A percentile compares a stretch with the other conserved stretches of the same genome.
These are phyloP conservation scores for Beauveria varroae DNA, from an alignment of 2,329 filamentous ascomycete species.

Conservation along the genomic window DNA sequence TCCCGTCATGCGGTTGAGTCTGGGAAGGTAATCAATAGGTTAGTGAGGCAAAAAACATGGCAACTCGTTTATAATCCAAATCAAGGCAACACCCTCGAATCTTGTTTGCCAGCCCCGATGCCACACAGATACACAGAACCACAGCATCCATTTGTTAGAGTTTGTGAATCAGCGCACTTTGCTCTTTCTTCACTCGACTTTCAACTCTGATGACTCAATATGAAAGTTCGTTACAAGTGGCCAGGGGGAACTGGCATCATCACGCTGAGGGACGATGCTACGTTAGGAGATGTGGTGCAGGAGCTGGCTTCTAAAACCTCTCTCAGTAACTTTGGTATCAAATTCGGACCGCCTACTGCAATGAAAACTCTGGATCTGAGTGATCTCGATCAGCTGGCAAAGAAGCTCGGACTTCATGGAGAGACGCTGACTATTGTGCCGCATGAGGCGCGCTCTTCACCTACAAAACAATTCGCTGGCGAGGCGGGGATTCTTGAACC, in stretches of 20 bases:
- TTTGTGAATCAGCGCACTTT: too few relatives aligned
- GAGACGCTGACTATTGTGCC: conserved; percentile 46
- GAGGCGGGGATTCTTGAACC: background rate
- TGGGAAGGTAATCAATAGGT: too few relatives aligned
- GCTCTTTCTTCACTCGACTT: background rate
- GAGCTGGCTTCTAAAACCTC: conserved; percentile 58
- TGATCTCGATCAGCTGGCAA: conserved; percentile 39
- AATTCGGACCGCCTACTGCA: conserved; percentile 67
- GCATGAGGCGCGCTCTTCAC: conserved; percentile 21
- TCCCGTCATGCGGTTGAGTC: too few relatives aligned
- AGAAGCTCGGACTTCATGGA: conserved; percentile 39
- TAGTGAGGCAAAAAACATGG: too few relatives aligned
- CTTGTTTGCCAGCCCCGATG: background rate
- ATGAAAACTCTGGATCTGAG: conserved; percentile 60
- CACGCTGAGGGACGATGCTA: conserved; percentile 60
- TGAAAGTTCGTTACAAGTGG: conserved; percentile 69
- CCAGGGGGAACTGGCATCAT: conserved; percentile 67
- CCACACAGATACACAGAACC: background rate
- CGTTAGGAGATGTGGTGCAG: conserved; percentile 51
- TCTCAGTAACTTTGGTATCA: conserved; percentile 62
- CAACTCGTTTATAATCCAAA: too few relatives aligned
- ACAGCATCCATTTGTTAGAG: background rate
- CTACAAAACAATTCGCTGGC: conserved; percentile 3
- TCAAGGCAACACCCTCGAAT: too few relatives aligned
- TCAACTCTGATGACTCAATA: conserved; percentile 25